Evolutionary conservation across 495 filamentous ascomycete genomes (phyloP).

Genomic region (Neurospora terricola): DNA sequence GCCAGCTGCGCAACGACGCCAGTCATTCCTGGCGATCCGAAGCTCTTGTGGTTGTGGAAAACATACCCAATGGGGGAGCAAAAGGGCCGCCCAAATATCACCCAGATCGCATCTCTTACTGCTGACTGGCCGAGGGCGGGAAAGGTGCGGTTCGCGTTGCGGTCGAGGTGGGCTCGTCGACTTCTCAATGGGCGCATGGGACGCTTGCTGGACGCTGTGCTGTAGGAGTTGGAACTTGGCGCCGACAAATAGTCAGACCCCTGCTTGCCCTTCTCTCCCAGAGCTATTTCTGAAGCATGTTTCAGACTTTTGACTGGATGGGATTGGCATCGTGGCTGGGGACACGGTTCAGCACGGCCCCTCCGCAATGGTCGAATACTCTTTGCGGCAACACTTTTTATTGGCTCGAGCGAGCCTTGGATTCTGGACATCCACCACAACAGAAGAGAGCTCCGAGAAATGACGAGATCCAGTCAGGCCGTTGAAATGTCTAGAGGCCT

Average conservation of each 20-base stretch:
- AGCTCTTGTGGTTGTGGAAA: not conserved
- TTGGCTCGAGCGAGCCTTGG: not conserved
- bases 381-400: not conserved
- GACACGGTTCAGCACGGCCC: slow-evolving; percentile 7
- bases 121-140: not conserved
- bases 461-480: not conserved
- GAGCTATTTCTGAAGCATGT: slow-evolving; percentile 27
- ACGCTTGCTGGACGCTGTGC: not conserved
- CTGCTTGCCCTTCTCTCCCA: not conserved
- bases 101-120: not conserved
- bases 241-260: slow-evolving; percentile 4
- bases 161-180: not conserved
- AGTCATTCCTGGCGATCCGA: not conserved
- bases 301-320: slow-evolving; percentile 19
- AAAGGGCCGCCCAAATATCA: not conserved
- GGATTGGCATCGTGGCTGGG: slow-evolving; percentile 19
- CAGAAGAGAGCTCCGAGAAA: not conserved
- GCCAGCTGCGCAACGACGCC: not conserved
- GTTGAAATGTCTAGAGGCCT: not conserved
- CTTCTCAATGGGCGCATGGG: not conserved
- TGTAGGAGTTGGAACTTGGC: not conserved
- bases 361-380: slow-evolving; percentile 6
- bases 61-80: not conserved
- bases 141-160: not conserved
- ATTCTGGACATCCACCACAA: not conserved